A percentile compares a stretch with the other conserved stretches of the same genome.
These are phyloP conservation scores for Chlorella sp. DNA, from an alignment of 139 green algal genomes.

Conservation along the genomic window DNA sequence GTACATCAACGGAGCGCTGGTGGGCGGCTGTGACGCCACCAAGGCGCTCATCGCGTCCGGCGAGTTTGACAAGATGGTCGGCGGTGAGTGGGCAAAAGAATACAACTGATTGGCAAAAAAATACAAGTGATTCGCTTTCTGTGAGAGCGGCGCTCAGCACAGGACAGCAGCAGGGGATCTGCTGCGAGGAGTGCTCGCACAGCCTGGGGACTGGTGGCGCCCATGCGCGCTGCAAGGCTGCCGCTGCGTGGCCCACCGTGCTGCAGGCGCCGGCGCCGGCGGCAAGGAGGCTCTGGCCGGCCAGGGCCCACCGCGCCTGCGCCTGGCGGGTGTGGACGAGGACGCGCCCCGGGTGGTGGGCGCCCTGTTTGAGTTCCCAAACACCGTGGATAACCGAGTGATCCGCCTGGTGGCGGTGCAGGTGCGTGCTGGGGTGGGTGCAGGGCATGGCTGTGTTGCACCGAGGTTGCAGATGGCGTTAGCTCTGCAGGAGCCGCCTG, in stretches of 20 bases:
- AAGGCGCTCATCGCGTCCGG: slow-evolving; percentile 45
- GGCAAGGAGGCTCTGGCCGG: background rate
- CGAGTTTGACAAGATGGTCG: slow-evolving; percentile 45
- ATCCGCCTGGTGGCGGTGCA: slow-evolving; percentile 45
- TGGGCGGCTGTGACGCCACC: slow-evolving; percentile 56
- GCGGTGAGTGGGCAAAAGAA: background rate
- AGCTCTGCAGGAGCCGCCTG: background rate
- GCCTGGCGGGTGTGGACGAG: slow-evolving; percentile 25
- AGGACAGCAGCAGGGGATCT: no score
- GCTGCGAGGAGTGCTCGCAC: no score
- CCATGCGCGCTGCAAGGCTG: no score
- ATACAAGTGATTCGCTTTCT: no score
- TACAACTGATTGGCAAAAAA: background rate
- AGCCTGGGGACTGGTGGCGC: no score
- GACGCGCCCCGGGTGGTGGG: slow-evolving; percentile 31
- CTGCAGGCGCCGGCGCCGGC: background rate
- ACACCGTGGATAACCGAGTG: slow-evolving; percentile 35
- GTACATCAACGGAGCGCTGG: slow-evolving; percentile 28
- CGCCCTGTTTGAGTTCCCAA: slow-evolving; percentile 53
- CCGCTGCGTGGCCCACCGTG: background rate
- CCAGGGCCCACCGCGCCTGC: background rate
- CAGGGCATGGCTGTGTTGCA: no score
- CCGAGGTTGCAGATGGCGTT: no score
- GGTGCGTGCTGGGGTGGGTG: slow-evolving; percentile 15
- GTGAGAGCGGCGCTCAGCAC: no score